phyloP scores from a whole-genome alignment of 257 asterid species.

The Dorcoceras hygrometricum region DNA sequence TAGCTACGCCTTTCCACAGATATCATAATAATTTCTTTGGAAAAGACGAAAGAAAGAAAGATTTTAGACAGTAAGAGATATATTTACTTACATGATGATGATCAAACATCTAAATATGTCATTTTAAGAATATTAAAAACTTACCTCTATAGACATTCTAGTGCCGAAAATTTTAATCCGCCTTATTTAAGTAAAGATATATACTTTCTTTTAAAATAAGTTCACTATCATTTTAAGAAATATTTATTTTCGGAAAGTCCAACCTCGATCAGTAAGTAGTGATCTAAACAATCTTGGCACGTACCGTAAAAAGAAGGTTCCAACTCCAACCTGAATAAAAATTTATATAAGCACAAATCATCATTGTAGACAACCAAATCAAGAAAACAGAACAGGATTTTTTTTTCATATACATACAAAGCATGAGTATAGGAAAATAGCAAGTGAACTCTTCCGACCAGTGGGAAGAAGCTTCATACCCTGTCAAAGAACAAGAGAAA shows the following conservation, averaged over 20 bases:
- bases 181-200: too few relatives aligned
- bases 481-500: slow-evolving; percentile 39
- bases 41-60: too few relatives aligned
- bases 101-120: too few relatives aligned
- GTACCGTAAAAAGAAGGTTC: slow-evolving; percentile 63
- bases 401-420: slow-evolving; percentile 54
- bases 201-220: too few relatives aligned
- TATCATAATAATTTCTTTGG: too few relatives aligned
- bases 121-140: too few relatives aligned
- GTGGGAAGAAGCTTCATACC: slow-evolving; percentile 99
- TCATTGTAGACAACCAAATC: slow-evolving; percentile 12
- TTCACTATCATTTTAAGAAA: too few relatives aligned
- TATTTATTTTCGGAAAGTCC: slow-evolving; percentile 80
- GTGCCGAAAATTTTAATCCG: too few relatives aligned
- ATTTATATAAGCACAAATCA: slow-evolving; percentile 13
- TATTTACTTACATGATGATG: too few relatives aligned
- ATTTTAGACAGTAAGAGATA: too few relatives aligned
- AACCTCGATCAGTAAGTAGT: slow-evolving; percentile 50
- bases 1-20: too few relatives aligned
- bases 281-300: slow-evolving; percentile 51
- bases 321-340: slow-evolving; percentile 71
- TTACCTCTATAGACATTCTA: too few relatives aligned
- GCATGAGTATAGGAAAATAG: slow-evolving; percentile 67
- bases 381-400: slow-evolving; percentile 9
- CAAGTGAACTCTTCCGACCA: slow-evolving; percentile 74